A percentile compares a stretch with the other conserved stretches of the same genome.
These are phyloP conservation scores for Colletotrichum falcatum DNA, from an alignment of 2,329 filamentous ascomycete species.

Conservation along the genomic window DNA sequence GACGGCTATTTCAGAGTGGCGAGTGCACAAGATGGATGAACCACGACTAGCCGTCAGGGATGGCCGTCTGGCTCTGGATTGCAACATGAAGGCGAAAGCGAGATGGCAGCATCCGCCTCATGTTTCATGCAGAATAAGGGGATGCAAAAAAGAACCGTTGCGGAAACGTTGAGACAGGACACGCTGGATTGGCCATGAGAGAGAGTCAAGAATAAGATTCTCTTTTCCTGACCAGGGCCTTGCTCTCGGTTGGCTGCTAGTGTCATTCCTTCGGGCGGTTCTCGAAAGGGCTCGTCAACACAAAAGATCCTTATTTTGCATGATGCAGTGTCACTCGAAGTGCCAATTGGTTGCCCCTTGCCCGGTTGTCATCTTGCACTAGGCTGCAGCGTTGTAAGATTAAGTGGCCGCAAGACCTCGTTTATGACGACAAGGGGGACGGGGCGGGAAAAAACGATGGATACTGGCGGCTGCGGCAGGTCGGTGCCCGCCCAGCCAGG, in stretches of 20 bases:
- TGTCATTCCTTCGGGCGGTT: constrained; percentile 22
- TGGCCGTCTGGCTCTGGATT: constrained; percentile 3
- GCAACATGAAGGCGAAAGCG: background rate
- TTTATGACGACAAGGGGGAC: background rate
- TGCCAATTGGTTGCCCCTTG: constrained; percentile 5
- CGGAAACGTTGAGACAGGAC: background rate
- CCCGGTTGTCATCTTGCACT: background rate
- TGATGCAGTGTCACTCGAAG: background rate
- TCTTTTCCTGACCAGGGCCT: background rate
- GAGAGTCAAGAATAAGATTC: constrained; percentile 5
- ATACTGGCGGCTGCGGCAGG: no score
- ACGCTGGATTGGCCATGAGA: background rate
- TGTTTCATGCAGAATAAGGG: background rate
- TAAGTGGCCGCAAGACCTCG: background rate
- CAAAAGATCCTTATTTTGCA: constrained; percentile 35
- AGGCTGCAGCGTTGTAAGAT: constrained; percentile 21
- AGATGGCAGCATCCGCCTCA: constrained; percentile 7
- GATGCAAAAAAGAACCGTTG: background rate
- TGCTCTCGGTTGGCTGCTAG: constrained; percentile 27
- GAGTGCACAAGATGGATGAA: constrained; percentile 3
- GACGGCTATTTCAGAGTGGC: constrained; percentile 9
- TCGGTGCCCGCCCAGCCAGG: no score
- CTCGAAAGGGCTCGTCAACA: constrained; percentile 28
- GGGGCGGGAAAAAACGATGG: no score
- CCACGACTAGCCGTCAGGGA: constrained; percentile 16